Evolutionary conservation across 352 stramenopile species (phyloP), one percentile per base, ranked within the genome.

Genomic region (Phytophthora colocasiae): DNA sequence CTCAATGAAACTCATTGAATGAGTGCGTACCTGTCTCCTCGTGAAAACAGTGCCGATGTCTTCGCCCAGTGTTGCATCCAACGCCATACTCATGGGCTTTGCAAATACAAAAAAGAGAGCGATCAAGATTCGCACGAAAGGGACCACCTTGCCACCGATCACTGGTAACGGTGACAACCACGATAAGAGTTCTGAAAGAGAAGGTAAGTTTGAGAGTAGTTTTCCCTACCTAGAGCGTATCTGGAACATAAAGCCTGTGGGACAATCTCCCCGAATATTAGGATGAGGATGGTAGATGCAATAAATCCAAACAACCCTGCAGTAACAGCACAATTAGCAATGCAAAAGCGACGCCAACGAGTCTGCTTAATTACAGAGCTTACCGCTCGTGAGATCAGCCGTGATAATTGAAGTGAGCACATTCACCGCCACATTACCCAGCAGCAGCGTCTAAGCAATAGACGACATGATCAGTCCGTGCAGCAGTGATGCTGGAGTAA

Each of bases 341-440:
- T 38, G 24, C 38, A 48, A n/a, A 34, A 19, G 6, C 12, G 11
- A 43, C 6, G 17, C 6, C 24, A 48, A 36, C 4, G 2, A 17
- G 24, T 15, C 3, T 10, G 15, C 47, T 31, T 22, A 26, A 8
- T 53, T 9, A 19, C 32, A 36, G 17, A 6, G 10, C 36, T 15
- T 58, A 77, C 52, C 92, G 54, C 77, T 91, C 5, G 89, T 91
- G 49, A 98, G 85, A 47, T 97, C 92, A 11, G 95, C 95, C 71
- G 98, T 95, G 26, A 99, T 83, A 78, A 99, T 99, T 4, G 97
- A 99, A 1, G 99, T 84, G 32, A 98, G 54, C 24, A 96, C 92
- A 74, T 99, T 99, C 15, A 99, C 97, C 1, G 87, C 85, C 5
- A 99, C 96, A 73, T 99, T 99, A 53, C 97, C 97, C 12, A 99